Conservation (phyloP, 352 stramenopile species). For the Achlya hypogyna region DNA sequence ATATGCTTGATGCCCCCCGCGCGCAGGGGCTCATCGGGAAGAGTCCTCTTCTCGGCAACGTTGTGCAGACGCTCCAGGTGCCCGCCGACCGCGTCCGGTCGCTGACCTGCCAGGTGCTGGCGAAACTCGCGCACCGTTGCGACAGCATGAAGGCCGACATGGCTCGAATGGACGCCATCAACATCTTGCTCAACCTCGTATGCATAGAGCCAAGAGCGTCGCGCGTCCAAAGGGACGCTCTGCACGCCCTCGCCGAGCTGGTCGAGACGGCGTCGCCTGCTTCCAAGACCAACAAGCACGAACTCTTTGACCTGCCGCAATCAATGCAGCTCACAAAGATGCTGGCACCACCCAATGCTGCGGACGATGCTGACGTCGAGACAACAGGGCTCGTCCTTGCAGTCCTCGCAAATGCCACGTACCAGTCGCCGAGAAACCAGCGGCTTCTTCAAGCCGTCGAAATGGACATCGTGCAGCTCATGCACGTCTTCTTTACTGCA, state of each 20-base stretch:
- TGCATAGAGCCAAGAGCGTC: neutral
- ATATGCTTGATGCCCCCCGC: neutral
- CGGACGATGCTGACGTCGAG: slow-evolving; percentile 20
- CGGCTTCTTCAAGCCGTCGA: slow-evolving; percentile 27
- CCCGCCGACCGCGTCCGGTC: neutral
- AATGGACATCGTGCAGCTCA: slow-evolving; percentile 25
- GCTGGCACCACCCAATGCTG: slow-evolving; percentile 29
- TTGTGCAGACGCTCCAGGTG: slow-evolving; percentile 10
- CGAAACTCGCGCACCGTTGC: neutral
- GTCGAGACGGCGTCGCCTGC: slow-evolving; percentile 25
- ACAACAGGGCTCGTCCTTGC: slow-evolving; percentile 40
- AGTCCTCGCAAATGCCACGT: slow-evolving; percentile 33
- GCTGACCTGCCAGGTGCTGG: slow-evolving; percentile 13
- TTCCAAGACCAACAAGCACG: slow-evolving; percentile 42
- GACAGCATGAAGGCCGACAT: slow-evolving; percentile 17
- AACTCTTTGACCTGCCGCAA: slow-evolving; percentile 33
- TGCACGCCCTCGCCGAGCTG: slow-evolving; percentile 46
- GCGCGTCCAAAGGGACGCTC: slow-evolving; percentile 17
- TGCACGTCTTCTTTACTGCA: slow-evolving; percentile 32
- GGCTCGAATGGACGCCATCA: slow-evolving; percentile 15
- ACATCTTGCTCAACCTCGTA: slow-evolving; percentile 18
- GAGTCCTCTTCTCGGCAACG: slow-evolving; percentile 10
- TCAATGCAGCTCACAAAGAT: slow-evolving; percentile 31
- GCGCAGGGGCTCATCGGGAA: slow-evolving; percentile 8
- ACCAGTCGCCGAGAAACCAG: slow-evolving; percentile 42